Evolutionary conservation across 768 basidiomycete genomes (phyloP), one percentile per base, ranked within the genome.

Genomic region (Hericium alpestre): DNA sequence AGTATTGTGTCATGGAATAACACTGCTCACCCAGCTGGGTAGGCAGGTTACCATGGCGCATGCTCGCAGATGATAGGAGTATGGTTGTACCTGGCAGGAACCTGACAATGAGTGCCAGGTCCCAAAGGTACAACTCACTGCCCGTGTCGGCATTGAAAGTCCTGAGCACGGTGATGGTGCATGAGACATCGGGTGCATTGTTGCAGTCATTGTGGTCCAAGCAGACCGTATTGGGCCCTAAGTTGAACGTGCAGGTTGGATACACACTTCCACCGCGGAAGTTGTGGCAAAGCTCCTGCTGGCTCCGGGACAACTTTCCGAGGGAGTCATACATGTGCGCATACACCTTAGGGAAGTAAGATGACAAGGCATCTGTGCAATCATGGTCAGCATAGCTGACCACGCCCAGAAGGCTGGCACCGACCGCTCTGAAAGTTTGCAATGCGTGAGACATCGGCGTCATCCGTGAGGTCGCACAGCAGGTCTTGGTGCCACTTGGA

Each of bases 81-180:
- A 64, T 58, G 16, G 56, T 56, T 0, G 57, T 40, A 4, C 66
- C 65, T 0, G 63, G 53, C 2, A 61, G 66, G 48, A 64, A 64
- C n/a, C 61, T 57, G 15, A 65, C 40, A 7, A 64, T 49, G 38
- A 65, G 55, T 2, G 59, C 51, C 20, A 61, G 38, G n/a, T 64
- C 59, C 15, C 56, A 54, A 1, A 67, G 55, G 15, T 64, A 55
- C 8, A 67, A 32, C 38, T 64, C 58, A 2, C 63, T 63, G 15
- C 65, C 61, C 8, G 16, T 38, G 16, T 27, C 25, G 16, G 58
- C 53, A 43, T 67, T 49, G 56, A 59, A 65, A 20, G 27, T 20
- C 9, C 63, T 63, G 5, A 51, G 40, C 1, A 58, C 56, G 7
- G 59, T 62, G 23, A 66, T 58, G 1, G 56, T 40, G 58, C 65